A percentile compares a stretch with the other conserved stretches of the same genome.
Evolutionary conservation across 2,329 filamentous ascomycete species (phyloP).

Genomic region (Sclerotinia minor): DNA sequence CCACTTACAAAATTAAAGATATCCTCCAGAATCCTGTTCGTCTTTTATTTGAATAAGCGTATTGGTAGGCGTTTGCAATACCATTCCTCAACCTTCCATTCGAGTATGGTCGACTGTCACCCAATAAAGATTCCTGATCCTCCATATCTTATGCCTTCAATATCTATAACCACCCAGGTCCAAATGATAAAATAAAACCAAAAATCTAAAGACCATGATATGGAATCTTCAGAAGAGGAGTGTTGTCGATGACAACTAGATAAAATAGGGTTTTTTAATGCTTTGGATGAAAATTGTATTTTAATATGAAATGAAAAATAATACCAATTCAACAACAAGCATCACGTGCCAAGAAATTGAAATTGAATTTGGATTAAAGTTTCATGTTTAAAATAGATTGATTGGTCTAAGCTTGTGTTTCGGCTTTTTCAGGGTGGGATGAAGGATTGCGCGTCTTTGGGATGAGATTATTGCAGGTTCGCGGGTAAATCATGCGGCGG

Average conservation of each 20-base stretch:
- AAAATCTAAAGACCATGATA: not conserved
- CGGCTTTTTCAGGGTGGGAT: not conserved
- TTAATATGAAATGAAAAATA: not conserved
- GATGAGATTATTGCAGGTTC: not conserved
- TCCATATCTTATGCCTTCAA: slow-evolving; percentile 16
- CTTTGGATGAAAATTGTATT: slow-evolving; percentile 2
- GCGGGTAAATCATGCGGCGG: not conserved
- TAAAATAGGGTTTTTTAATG: not conserved
- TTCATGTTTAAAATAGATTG: not conserved
- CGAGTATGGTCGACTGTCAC: not conserved
- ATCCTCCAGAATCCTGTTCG: not conserved
- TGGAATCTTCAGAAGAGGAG: not conserved
- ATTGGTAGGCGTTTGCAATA: slow-evolving; percentile 16
- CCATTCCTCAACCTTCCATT: slow-evolving; percentile 8
- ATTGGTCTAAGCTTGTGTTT: slow-evolving; percentile 2
- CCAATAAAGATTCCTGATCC: slow-evolving; percentile 25
- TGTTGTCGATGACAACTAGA: not conserved
- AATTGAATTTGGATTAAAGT: not conserved
- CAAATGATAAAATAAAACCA: not conserved
- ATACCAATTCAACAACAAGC: not conserved
- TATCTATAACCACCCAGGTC: not conserved
- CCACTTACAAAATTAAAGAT: slow-evolving; percentile 17
- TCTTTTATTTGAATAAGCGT: slow-evolving; percentile 6
- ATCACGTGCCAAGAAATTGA: slow-evolving; percentile 1
- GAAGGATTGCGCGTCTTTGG: no score